phyloP scores from a whole-genome alignment of 2,329 filamentous ascomycete genomes.

The Penicillium sp. region DNA sequence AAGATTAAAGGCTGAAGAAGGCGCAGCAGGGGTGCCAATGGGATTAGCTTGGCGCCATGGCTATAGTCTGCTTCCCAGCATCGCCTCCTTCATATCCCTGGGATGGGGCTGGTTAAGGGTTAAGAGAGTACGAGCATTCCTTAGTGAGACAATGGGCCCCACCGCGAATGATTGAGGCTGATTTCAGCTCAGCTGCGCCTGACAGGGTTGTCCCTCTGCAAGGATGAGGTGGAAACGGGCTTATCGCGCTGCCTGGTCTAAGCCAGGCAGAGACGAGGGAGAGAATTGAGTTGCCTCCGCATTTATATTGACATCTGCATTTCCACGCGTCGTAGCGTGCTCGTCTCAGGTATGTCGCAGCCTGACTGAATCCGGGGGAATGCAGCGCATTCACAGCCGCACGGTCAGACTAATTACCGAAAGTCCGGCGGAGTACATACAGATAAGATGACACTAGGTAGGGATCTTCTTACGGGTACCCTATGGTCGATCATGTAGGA shows the following conservation, averaged over 20 bases:
- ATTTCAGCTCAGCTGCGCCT: neutral
- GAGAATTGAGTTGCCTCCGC: neutral
- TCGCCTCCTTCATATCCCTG: neutral
- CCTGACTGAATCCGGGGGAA: slow-evolving; percentile 2
- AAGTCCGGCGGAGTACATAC: neutral
- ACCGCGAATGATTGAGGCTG: neutral
- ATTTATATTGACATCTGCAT: neutral
- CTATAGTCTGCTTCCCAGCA: neutral
- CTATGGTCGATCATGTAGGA: too few species aligned
- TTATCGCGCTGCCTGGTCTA: neutral
- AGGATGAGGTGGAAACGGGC: neutral
- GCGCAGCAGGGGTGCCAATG: slow-evolving; percentile 1
- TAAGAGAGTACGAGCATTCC: slow-evolving; percentile 5
- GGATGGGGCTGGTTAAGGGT: neutral
- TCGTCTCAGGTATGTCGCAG: slow-evolving; percentile 1
- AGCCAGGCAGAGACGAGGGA: neutral
- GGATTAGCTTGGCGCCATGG: neutral
- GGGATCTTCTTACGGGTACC: too few species aligned
- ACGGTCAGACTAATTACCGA: neutral
- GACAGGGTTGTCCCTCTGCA: neutral
- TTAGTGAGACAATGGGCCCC: neutral
- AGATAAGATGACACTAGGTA: too few species aligned
- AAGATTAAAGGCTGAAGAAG: neutral
- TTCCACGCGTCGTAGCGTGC: slow-evolving; percentile 1
- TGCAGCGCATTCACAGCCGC: slow-evolving; percentile 1